Percentiles rank a stretch among this genome's conserved stretches.
Evolutionary conservation across 306 rosid genomes (phyloP).

Genomic region (Castanea crenata): DNA sequence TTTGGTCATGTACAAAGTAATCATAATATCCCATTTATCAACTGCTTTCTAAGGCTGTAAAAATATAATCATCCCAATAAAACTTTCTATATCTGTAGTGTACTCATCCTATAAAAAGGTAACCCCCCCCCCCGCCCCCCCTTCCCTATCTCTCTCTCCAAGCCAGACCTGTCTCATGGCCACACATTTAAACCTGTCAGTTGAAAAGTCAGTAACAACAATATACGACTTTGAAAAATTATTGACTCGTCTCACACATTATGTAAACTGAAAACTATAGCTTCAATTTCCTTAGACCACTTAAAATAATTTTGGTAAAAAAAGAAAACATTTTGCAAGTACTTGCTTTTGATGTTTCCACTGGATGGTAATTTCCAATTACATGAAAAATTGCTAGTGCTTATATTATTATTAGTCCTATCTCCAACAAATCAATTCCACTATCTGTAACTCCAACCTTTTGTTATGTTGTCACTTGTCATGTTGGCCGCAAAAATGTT

Average conservation of each 20-base stretch:
- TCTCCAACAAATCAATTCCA: background rate
- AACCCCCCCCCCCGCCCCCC: background rate
- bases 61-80: background rate
- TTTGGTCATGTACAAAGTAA: conserved; percentile 12
- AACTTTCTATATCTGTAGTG: background rate
- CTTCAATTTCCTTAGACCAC: background rate
- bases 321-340: background rate
- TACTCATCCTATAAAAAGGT: background rate
- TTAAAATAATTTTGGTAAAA: background rate
- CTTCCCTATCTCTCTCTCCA: too few relatives aligned
- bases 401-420: background rate
- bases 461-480: background rate
- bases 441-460: background rate
- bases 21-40: conserved; percentile 11
- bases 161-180: background rate
- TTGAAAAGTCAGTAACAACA: too few relatives aligned
- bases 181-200: background rate
- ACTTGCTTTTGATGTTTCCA: background rate
- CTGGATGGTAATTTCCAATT: background rate
- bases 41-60: background rate
- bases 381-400: background rate
- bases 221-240: too few relatives aligned
- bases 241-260: background rate
- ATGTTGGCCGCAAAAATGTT: background rate
- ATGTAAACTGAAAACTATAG: background rate